Conservation (phyloP, 1,284 basidiomycete genomes). For the Irpex lacteus region DNA sequence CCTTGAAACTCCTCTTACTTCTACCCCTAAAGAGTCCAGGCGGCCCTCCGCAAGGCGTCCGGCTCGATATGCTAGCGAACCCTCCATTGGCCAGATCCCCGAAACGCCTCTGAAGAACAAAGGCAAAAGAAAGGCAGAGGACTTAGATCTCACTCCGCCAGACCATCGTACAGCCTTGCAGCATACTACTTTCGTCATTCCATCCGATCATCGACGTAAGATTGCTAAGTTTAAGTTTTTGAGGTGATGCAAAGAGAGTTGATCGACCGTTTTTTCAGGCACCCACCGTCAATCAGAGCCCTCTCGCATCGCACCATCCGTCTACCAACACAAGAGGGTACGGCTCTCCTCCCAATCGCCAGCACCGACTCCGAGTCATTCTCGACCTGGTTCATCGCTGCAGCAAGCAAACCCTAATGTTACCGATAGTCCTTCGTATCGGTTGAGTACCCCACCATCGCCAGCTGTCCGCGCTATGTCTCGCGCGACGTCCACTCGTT, state of each 20-base stretch:
- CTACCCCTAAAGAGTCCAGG: conserved; percentile 14
- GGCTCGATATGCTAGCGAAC: conserved; percentile 27
- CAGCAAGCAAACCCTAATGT: conserved; percentile 31
- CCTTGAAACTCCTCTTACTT: conserved; percentile 14
- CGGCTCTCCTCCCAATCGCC: conserved; percentile 48
- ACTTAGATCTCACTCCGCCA: conserved; percentile 46
- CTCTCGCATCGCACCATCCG: conserved; percentile 54
- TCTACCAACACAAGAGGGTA: conserved; percentile 61
- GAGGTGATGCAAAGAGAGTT: background rate
- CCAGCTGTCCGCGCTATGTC: conserved; percentile 27
- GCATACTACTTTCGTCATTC: conserved; percentile 35
- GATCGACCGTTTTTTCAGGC: conserved; percentile 16
- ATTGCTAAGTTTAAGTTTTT: conserved; percentile 4
- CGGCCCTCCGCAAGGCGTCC: conserved; percentile 13
- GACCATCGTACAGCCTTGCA: conserved; percentile 34
- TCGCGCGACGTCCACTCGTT: conserved; percentile 36
- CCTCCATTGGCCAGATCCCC: conserved; percentile 22
- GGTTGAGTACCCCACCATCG: conserved; percentile 31
- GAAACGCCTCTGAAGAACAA: conserved; percentile 29
- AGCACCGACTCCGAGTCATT: conserved; percentile 24
- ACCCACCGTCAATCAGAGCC: conserved; percentile 25
- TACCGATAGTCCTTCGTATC: conserved; percentile 56
- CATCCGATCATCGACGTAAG: conserved; percentile 48
- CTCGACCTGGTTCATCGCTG: conserved; percentile 24
- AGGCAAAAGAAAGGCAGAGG: conserved; percentile 52